phyloP scores from a whole-genome alignment of 1,139 yeast species.

The Yamadazyma conglobata region DNA sequence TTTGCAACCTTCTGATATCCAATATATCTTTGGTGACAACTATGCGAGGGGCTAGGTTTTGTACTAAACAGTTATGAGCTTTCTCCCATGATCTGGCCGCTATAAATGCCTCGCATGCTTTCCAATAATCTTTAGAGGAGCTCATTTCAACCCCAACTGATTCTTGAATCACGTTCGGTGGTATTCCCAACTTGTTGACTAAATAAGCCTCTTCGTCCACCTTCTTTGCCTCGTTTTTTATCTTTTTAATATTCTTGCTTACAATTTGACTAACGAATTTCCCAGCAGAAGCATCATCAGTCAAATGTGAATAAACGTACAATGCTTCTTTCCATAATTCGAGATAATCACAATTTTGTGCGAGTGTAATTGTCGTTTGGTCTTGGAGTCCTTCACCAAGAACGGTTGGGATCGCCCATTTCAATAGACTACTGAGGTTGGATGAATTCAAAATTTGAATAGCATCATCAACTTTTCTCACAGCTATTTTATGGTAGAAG shows the following conservation, averaged over 20 bases:
- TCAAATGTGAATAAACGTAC: slow-evolving; percentile 55
- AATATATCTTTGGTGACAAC: slow-evolving; percentile 45
- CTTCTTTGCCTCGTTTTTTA: slow-evolving; percentile 24
- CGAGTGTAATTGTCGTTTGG: slow-evolving; percentile 45
- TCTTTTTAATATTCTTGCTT: slow-evolving; percentile 41
- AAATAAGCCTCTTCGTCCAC: slow-evolving; percentile 32
- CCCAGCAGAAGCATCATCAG: slow-evolving; percentile 39
- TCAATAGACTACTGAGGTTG: slow-evolving; percentile 28
- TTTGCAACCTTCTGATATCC: slow-evolving; percentile 31
- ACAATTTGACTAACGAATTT: slow-evolving; percentile 43
- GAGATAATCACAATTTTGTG: slow-evolving; percentile 47
- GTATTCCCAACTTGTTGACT: slow-evolving; percentile 38
- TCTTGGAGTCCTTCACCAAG: slow-evolving; percentile 31
- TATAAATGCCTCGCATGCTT: slow-evolving; percentile 60
- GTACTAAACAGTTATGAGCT: slow-evolving; percentile 59
- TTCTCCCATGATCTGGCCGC: slow-evolving; percentile 58
- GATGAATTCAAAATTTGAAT: slow-evolving; percentile 12
- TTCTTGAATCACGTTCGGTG: slow-evolving; percentile 44
- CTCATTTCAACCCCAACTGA: slow-evolving; percentile 47
- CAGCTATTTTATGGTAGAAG: slow-evolving; percentile 13
- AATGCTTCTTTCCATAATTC: slow-evolving; percentile 59
- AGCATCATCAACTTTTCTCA: slow-evolving; percentile 6
- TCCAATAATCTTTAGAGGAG: slow-evolving; percentile 45
- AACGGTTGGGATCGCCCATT: slow-evolving; percentile 57
- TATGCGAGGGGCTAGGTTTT: slow-evolving; percentile 65